A percentile compares a stretch with the other conserved stretches of the same genome.
These are phyloP conservation scores for Neurospora sp. DNA, from an alignment of 495 filamentous ascomycete genomes.

Conservation along the genomic window DNA sequence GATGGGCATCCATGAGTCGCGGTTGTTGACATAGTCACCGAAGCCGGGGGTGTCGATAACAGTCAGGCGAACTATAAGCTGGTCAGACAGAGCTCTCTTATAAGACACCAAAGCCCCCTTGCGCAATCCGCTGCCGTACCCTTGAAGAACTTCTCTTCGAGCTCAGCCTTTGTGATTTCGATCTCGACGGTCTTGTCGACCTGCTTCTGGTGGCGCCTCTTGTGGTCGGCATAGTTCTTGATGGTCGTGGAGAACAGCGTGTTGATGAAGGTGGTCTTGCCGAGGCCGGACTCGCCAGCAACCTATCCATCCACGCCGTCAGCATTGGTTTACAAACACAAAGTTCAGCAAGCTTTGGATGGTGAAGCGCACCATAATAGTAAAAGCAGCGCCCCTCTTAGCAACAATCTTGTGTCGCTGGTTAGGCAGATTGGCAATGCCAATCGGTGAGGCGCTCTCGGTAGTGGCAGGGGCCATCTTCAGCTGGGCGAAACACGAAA, in stretches of 20 bases:
- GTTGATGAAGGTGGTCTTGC: slow-evolving; percentile 99
- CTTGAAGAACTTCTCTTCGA: slow-evolving; percentile 99
- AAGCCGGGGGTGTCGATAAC: slow-evolving; percentile 99
- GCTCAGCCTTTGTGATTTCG: slow-evolving; percentile 97
- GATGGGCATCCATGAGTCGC: slow-evolving; percentile 98
- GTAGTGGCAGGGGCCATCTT: slow-evolving; percentile 67
- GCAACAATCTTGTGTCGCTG: slow-evolving; percentile 99
- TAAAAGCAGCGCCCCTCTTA: slow-evolving; percentile 97
- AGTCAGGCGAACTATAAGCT: slow-evolving; percentile 73
- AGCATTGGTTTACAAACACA: slow-evolving; percentile 14
- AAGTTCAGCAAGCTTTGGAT: not conserved
- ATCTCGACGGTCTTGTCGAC: slow-evolving; percentile 99
- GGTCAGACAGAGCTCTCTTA: slow-evolving; percentile 9
- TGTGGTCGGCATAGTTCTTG: slow-evolving; percentile 99
- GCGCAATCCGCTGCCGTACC: slow-evolving; percentile 42
- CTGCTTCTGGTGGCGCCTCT: slow-evolving; percentile 96
- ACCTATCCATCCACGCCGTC: slow-evolving; percentile 46
- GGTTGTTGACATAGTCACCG: slow-evolving; percentile 99
- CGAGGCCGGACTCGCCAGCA: slow-evolving; percentile 95
- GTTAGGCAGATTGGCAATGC: slow-evolving; percentile 98
- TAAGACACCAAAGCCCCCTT: not conserved
- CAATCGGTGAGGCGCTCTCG: slow-evolving; percentile 88
- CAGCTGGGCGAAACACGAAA: slow-evolving; percentile 13
- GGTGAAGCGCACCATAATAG: slow-evolving; percentile 72
- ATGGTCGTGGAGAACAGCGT: slow-evolving; percentile 99